Evolutionary conservation across 768 basidiomycete genomes (phyloP), one percentile per base, ranked within the genome.

Genomic region (Lanmaoa rubissima): DNA sequence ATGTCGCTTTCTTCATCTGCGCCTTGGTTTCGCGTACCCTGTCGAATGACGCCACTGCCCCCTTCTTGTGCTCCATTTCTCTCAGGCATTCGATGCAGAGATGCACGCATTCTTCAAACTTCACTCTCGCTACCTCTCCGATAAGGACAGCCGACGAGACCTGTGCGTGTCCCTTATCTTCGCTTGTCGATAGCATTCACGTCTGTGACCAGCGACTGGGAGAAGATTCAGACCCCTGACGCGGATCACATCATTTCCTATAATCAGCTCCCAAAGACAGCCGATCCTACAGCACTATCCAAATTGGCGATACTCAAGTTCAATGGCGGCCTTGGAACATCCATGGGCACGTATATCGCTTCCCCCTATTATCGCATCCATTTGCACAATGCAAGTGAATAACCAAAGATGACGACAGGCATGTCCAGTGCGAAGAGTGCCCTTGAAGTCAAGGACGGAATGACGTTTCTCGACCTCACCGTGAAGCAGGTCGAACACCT

Each of bases 91-190:
- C 77, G 89, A 93, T 75, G 87, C 86, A 40, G 94, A 98, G 78
- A 96, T 98, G 94, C 88, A 93, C 73, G 86, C 88, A 57, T 98
- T 97, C 81, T 94, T 94, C 82, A 86, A 87, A 65, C 90, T 98
- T 66, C 95, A 96, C 81, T 95, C 91, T 70, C 90, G 94, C 63
- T 97, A 94, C 76, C 87, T 97, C 62, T 76, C 85, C 21, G 92
- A 97, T 73, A 87, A 88, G 61, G 93, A 94, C 39, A 87, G 89
- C 77, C 85, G 84, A 70, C 81, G 85, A 66, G 89, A 92, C 74
- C 87, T 97, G 94, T 96, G 66, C 56, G 88, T 76, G 28, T 36
- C 42, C 48, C 32, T 56, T 54, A 24, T 35, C 38, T 55, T 59
- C 48, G 54, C 51, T 56, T 55, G 39, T 44, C 35, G 53, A 39